Evolutionary conservation across 1,284 basidiomycete genomes (phyloP), one percentile per base, ranked within the genome.

Genomic region (Ceratobasidium sp.): DNA sequence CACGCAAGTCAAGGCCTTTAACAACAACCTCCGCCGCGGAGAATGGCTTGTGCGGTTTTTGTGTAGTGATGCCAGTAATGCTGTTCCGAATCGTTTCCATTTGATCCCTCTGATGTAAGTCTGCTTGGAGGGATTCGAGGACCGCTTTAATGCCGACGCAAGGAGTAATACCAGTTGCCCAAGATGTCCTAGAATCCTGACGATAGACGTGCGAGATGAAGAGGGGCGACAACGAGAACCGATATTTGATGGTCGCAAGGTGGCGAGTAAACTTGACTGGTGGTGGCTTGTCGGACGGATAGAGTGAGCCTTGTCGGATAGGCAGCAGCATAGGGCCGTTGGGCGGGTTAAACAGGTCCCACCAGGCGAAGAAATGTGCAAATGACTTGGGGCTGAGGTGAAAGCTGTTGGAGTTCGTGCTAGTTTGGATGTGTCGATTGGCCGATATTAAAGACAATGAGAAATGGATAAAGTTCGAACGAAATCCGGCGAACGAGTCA

Each of bases 401-500:
- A 77, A 99, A 86, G 82, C 90, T 95, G 85, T 94, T 98, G 79
- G 87, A 84, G 8, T 82, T 85, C 0, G 80, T 77, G n/a, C 81
- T 55, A 20, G 69, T 57, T 38, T 83, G 78, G 82, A 84, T 79
- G 81, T 81, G 78, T 0, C 81, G 81, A 5, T 81, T 81, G 3
- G 90, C 92, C 5, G 95, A 95, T 50, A 90, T 90, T 79, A 98
- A 87, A 0, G 96, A 98, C 64, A 97, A 88, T 0, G 96, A 96
- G 75, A 98, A 90, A 85, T 99, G 97, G 78, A 98, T 92, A 83
- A 96, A 98, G 84, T 99, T 93, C 8, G 96, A 98, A 46, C 97
- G 91, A 86, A 98, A 99, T 1, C 90, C 94, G 78, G 90, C 90
- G 84, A 91, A 98, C 0, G 96, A 97, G 85, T 99, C 97, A 38